A percentile compares a stretch with the other conserved stretches of the same genome.
These are phyloP conservation scores for Neodidymelliopsis sp. DNA, from an alignment of 2,329 filamentous ascomycete species.

Conservation along the genomic window DNA sequence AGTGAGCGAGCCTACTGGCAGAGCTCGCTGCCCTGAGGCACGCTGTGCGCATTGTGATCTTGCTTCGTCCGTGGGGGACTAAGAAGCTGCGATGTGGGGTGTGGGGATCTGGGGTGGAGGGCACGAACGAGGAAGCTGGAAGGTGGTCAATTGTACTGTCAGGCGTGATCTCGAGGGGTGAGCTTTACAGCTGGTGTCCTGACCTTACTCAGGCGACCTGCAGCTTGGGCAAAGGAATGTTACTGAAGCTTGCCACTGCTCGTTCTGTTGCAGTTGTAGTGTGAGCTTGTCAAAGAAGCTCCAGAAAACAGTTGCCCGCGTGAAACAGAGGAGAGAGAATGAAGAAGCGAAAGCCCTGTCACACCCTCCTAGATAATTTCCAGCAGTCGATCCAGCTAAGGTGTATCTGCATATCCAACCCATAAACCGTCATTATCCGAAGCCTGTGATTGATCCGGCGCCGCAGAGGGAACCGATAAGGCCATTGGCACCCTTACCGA, in stretches of 20 bases:
- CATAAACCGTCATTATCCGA: conserved; percentile 20
- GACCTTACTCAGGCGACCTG: conserved; percentile 3
- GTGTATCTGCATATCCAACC: conserved; percentile 13
- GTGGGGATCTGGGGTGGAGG: conserved; percentile 8
- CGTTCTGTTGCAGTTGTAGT: conserved; percentile 1
- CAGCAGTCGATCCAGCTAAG: conserved; percentile 17
- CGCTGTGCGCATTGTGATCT: conserved; percentile 39
- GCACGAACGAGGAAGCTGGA: conserved; percentile 7
- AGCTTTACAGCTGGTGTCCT: conserved; percentile 1
- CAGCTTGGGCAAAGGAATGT: conserved; percentile 1
- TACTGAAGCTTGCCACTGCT: conserved; percentile 5
- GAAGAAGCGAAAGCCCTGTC: conserved; percentile 4
- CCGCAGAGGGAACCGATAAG: conserved; percentile 16
- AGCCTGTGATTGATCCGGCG: conserved; percentile 13
- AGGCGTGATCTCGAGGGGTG: background rate
- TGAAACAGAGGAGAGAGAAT: conserved; percentile 9
- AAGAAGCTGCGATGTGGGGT: conserved; percentile 9
- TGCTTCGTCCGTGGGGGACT: conserved; percentile 9
- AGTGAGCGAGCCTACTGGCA: conserved; percentile 36
- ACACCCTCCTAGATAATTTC: conserved; percentile 6
- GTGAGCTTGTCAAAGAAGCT: background rate
- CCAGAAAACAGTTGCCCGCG: background rate
- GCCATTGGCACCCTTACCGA: conserved; percentile 14
- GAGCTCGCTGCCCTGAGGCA: conserved; percentile 44
- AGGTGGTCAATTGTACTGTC: conserved; percentile 8